Evolutionary conservation across 371 early-diverging fungal species (phyloP).

Genomic region (Rhizopus sp.): DNA sequence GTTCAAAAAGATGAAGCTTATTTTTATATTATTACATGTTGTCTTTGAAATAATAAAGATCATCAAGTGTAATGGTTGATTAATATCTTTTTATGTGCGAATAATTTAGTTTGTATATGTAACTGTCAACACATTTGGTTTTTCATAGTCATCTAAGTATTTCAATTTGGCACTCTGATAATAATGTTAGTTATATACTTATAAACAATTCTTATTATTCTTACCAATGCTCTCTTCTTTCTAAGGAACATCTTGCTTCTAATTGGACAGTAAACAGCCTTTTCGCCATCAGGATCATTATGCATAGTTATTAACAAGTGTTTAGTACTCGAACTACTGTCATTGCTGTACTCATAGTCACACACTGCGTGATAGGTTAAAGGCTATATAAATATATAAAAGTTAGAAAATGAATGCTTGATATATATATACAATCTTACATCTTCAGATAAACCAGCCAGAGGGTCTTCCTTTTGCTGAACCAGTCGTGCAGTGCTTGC

Average conservation of each 20-base stretch:
- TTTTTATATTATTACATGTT: no score
- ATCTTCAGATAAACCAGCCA: conserved; percentile 20
- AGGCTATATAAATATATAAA: conserved; percentile 15
- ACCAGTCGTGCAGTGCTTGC: conserved; percentile 36
- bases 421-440: conserved; percentile 10
- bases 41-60: not conserved
- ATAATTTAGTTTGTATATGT: conserved; percentile 22
- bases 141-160: conserved; percentile 41
- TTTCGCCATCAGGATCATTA: conserved; percentile 25
- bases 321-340: conserved; percentile 28
- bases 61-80: not conserved
- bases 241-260: conserved; percentile 41
- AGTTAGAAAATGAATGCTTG: not conserved
- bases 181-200: not conserved
- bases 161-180: conserved; percentile 25
- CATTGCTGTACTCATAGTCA: conserved; percentile 46
- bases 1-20: no score
- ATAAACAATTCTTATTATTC: not conserved
- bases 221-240: conserved; percentile 50
- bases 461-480: conserved; percentile 31
- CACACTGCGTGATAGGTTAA: conserved; percentile 39
- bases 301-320: conserved; percentile 33
- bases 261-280: conserved; percentile 32
- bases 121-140: conserved; percentile 39
- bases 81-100: not conserved